Base-by-base conservation (phyloP, 768 basidiomycete genomes). In the Amanita thiersii region DNA sequence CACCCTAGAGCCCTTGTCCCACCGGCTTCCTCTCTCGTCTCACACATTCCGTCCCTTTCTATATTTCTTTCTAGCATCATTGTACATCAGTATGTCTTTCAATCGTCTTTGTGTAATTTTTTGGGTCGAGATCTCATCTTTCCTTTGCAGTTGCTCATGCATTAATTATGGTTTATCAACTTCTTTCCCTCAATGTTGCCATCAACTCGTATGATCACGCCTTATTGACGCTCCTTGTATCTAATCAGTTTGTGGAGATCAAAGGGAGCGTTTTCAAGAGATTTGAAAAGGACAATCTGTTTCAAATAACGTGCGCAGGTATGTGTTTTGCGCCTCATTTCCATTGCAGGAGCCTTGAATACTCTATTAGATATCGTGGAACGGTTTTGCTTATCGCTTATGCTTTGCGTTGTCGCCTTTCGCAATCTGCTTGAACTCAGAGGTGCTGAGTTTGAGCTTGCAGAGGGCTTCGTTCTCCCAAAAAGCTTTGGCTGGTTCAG, bases 191-290 rank as follows among this genome's bases (percentile, higher is more conserved):
- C 43, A 98, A 98, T 49, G 94, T 99, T 25, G 94, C 96, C 3
- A 86, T 99, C 56, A 98, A 98, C 63, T 94, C 92, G 12, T 99
- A 94, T 59, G 93, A 97, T 57, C 87, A 98, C 52, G 84, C 94
- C 2, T 77, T 99, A 5, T 70, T 99, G 29, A 96, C 93, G 0
- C 73, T 99, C 0, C 73, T 99, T 5, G 80, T 99, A 33, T 96
- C 91, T 33, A 99, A 98, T 56, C 96, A 99, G 59, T 98, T 99
- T 54, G 94, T 98, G 24, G 96, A 99, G 63, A 98, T 98, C 61
- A 99, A 99, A 63, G 93, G 94, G 24, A 91, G 88, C 56, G 96
- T 99, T 1, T 99, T 99, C 78, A 99, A 98, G 64, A 97, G 86
- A 57, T 98, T 99, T 53, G 96, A 98, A 58, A 99, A 97, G 58